Evolutionary conservation across 2,329 filamentous ascomycete species (phyloP), one percentile per base, ranked within the genome.

Genomic region (Fusarium decemcellulare): DNA sequence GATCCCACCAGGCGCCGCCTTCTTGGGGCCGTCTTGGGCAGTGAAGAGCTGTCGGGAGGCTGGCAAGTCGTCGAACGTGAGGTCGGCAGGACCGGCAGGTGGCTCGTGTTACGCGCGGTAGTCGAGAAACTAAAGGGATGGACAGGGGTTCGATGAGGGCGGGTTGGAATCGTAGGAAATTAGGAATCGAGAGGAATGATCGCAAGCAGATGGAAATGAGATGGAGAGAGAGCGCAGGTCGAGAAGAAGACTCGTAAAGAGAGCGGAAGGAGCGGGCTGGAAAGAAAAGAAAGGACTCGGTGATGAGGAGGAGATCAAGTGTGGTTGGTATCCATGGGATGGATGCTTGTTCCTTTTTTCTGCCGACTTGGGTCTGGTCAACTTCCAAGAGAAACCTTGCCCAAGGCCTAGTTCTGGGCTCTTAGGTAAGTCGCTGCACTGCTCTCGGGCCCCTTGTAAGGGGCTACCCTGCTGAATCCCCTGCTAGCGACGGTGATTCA

Each of bases 51-150:
- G 61, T 63, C 61, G 32, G 55, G 63, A 65, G 63, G 61, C 43
- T 68, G 60, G 57, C 62, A 36, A 46, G 60, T 59, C 59, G 63
- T 63, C 63, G 65, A 72, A 65, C 43, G 56, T 63, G 43, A 64
- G 62, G 60, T 72, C 70, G 73, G 73, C 59, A 75, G 61, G 70
- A 40, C 70, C 73, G 72, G 70, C 59, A 60, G 59, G 60, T 69
- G 65, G 68, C 71, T 75, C 73, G 73, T 71, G 72, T 75, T 66
- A 61, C 55, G 62, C 68, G 63, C 68, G 63, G 56, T 54, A 68
- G 61, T 72, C 64, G 65, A 71, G 59, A 52, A 70, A 63, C 61
- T 61, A 70, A 73, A 71, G 72, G 68, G 72, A 65, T 61, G 47
- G 59, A 62, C 59, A 61, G 58, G 63, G 63, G 51, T 63, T 42